Evolutionary conservation across 1,284 basidiomycete species (phyloP).

Genomic region (Pseudozyma hubeiensis): DNA sequence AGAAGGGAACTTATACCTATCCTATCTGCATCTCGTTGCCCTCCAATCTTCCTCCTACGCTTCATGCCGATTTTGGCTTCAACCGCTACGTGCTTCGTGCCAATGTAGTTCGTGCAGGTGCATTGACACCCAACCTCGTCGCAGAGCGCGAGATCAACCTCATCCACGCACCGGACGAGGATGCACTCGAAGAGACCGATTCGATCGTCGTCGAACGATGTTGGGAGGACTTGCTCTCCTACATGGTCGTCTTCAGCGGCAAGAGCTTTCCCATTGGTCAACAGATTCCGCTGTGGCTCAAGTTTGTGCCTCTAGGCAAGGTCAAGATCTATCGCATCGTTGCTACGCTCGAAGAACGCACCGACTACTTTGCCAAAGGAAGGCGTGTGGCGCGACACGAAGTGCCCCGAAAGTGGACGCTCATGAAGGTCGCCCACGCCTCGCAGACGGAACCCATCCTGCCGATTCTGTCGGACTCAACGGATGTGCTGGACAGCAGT

Average conservation of each 20-base stretch:
- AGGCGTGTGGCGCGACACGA: conserved; percentile 80
- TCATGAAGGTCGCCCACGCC: conserved; percentile 75
- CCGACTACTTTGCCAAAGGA: conserved; percentile 70
- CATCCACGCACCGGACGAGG: conserved; percentile 76
- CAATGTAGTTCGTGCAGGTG: conserved; percentile 83
- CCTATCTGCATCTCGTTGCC: conserved; percentile 92
- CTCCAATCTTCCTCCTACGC: conserved; percentile 80
- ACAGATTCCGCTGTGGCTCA: conserved; percentile 81
- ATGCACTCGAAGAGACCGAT: conserved; percentile 77
- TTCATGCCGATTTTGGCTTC: conserved; percentile 82
- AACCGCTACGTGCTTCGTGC: conserved; percentile 86
- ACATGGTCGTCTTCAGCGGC: conserved; percentile 81
- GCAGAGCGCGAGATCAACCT: conserved; percentile 81
- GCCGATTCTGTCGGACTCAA: conserved; percentile 74
- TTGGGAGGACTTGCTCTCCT: conserved; percentile 92
- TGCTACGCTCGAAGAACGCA: conserved; percentile 81
- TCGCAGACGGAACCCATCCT: conserved; percentile 75
- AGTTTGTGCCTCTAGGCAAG: conserved; percentile 84
- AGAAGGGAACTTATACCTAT: conserved; percentile 90
- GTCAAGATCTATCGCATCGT: conserved; percentile 83
- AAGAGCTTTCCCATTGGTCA: conserved; percentile 78
- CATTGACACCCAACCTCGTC: conserved; percentile 80
- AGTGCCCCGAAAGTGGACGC: conserved; percentile 75
- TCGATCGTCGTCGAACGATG: conserved; percentile 86
- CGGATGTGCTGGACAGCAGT: conserved; percentile 69